Base-by-base conservation (phyloP, 768 basidiomycete species). In the Pulveroboletus ravenelii region DNA sequence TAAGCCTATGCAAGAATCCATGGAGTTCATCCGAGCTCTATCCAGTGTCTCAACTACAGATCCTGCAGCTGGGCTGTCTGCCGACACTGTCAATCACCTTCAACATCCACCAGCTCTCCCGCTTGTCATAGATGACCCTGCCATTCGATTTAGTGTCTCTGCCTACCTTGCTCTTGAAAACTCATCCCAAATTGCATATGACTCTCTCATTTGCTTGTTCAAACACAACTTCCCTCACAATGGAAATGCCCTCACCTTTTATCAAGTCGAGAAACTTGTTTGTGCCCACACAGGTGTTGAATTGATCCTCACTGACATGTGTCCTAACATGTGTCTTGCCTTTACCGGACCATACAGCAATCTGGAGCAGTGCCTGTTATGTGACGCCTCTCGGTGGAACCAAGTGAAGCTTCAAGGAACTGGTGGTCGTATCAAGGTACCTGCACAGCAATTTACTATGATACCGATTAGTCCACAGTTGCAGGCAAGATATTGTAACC, bases 261-360 rank as follows among this genome's bases (percentile, higher is more conserved):
- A 49, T 25, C 5, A n/a, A 1, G 50, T 59, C 1, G 32, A 62
- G 8, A 54, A 38, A 6, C 47, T 55, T 14, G 40, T 53, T 10
- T 3, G 15, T 0, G 45, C 6, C 0, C 12, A 49, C 12, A 55
- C n/a, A n/a, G 43, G 67, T 6, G 66, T n/a, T n/a, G n/a, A n/a
- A n/a, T n/a, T n/a, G n/a, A n/a, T n/a, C n/a, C n/a, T n/a, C n/a
- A n/a, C n/a, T n/a, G n/a, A 78, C 48, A 78, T 78, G 74, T 79
- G 76, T 37, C 52, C 63, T 0, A 67, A 75, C 7, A 64, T 67
- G 0, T 79, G 77, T 50, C 30, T 66, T 17, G 71, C 70, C 0
- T 79, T 63, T 46, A 74, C 70, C 0, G 73, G 76, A 0, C 72
- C 71, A 0, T 73, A 64, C n/a, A 41, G 46, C 1, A 23, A 63